phyloP scores from a whole-genome alignment of 179 eudicot genomes.

The Dionaea muscipula region DNA sequence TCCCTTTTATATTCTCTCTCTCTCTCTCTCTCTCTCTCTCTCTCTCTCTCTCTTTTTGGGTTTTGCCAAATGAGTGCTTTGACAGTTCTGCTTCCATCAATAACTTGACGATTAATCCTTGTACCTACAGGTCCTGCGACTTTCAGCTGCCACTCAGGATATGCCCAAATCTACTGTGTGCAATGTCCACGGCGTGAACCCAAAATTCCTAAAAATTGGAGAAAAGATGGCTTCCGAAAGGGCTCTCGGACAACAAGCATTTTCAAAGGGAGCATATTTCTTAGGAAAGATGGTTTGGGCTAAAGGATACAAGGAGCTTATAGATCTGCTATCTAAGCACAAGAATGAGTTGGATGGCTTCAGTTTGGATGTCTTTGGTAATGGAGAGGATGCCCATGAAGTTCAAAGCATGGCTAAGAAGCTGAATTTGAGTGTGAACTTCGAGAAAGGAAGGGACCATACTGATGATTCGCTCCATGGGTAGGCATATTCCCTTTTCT shows the following conservation, averaged over 20 bases:
- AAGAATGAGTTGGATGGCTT: constrained; percentile 62
- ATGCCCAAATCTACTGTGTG: constrained; percentile 78
- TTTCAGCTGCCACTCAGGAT: constrained; percentile 96
- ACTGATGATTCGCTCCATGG: constrained; percentile 89
- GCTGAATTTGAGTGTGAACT: constrained; percentile 58
- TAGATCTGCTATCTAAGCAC: constrained; percentile 74
- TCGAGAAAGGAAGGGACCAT: constrained; percentile 92
- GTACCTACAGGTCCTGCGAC: constrained; percentile 67
- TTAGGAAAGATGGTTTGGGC: constrained; percentile 99
- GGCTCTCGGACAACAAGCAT: constrained; percentile 62
- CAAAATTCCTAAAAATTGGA: constrained; percentile 76
- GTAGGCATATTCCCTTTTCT: too few relatives aligned
- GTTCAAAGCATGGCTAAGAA: constrained; percentile 61
- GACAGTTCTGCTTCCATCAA: not conserved
- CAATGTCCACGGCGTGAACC: constrained; percentile 96
- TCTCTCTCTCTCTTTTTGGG: not conserved
- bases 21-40: too few relatives aligned
- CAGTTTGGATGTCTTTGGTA: constrained; percentile 76
- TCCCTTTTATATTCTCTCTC: too few relatives aligned
- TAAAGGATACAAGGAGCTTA: constrained; percentile 75
- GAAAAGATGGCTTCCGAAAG: constrained; percentile 78
- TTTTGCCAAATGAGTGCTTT: too few relatives aligned
- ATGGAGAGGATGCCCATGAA: constrained; percentile 90
- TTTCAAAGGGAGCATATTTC: constrained; percentile 94
- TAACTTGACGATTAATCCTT: not conserved